Conservation (phyloP, 805 yeast genomes). For the Kodamaea jinghongensis region DNA sequence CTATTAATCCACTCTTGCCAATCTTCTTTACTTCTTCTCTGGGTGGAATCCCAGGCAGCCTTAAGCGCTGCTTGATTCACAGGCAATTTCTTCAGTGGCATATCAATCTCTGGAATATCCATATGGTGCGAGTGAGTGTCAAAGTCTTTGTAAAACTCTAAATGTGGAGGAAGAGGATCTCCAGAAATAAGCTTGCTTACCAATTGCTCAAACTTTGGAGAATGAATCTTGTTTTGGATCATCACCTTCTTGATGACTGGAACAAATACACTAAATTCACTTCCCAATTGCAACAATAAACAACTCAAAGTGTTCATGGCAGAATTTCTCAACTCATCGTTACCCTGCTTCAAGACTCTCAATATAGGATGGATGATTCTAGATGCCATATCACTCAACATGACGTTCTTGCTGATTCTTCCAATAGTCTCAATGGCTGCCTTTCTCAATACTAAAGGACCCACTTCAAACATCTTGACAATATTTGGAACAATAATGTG, state of each 20-base stretch:
- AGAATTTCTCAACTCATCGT: constrained; percentile 60
- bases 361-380: constrained; percentile 84
- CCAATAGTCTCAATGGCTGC: constrained; percentile 84
- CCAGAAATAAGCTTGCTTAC: constrained; percentile 75
- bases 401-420: constrained; percentile 67
- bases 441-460: constrained; percentile 58
- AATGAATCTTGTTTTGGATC: constrained; percentile 61
- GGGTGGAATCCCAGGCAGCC: constrained; percentile 88
- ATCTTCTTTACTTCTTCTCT: constrained; percentile 86
- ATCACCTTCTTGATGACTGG: constrained; percentile 74
- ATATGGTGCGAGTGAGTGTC: constrained; percentile 36
- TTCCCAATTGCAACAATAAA: constrained; percentile 74
- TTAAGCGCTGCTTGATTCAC: constrained; percentile 63
- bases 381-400: constrained; percentile 83
- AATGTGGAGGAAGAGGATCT: constrained; percentile 80
- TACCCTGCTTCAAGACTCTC: constrained; percentile 54
- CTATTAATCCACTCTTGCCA: constrained; percentile 98
- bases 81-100: constrained; percentile 71
- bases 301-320: constrained; percentile 79
- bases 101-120: constrained; percentile 61
- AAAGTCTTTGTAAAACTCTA: constrained; percentile 65
- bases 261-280: constrained; percentile 80
- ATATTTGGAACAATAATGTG: constrained; percentile 86
- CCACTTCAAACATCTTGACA: constrained; percentile 73
- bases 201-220: constrained; percentile 74